phyloP scores from a whole-genome alignment of 2,329 filamentous ascomycete genomes.

The Claviceps citrina region DNA sequence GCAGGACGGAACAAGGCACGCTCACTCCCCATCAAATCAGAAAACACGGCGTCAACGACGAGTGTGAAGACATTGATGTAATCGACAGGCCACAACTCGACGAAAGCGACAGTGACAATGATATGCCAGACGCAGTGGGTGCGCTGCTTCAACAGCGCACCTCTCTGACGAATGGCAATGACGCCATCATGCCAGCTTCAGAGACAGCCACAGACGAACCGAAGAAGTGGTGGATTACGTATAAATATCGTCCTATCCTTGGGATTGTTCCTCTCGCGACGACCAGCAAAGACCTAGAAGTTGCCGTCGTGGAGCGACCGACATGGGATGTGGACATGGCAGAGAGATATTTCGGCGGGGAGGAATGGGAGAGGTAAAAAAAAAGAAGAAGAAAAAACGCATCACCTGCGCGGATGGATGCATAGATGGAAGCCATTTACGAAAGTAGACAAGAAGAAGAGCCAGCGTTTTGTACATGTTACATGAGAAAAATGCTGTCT shows the following conservation, averaged over 20 bases:
- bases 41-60: slow-evolving; percentile 24
- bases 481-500: no score
- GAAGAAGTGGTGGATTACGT: slow-evolving; percentile 58
- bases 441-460: no score
- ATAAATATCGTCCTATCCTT: slow-evolving; percentile 87
- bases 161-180: slow-evolving; percentile 11
- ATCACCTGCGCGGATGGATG: no score
- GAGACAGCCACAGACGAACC: slow-evolving; percentile 13
- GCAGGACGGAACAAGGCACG: slow-evolving; percentile 32
- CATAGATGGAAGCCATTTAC: not conserved
- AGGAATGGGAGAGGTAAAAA: slow-evolving; percentile 31
- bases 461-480: no score
- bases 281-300: slow-evolving; percentile 43
- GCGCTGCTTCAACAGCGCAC: slow-evolving; percentile 22
- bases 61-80: slow-evolving; percentile 24
- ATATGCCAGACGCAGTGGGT: slow-evolving; percentile 19
- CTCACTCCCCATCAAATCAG: slow-evolving; percentile 29
- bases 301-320: slow-evolving; percentile 77
- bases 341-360: slow-evolving; percentile 49
- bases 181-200: slow-evolving; percentile 6
- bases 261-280: slow-evolving; percentile 41
- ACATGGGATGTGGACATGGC: slow-evolving; percentile 68
- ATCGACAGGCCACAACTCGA: slow-evolving; percentile 23
- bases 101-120: slow-evolving; percentile 23
- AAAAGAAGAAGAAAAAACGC: no score